Conservation (phyloP, 257 asterid genomes). For the Osmanthus fragrans region DNA sequence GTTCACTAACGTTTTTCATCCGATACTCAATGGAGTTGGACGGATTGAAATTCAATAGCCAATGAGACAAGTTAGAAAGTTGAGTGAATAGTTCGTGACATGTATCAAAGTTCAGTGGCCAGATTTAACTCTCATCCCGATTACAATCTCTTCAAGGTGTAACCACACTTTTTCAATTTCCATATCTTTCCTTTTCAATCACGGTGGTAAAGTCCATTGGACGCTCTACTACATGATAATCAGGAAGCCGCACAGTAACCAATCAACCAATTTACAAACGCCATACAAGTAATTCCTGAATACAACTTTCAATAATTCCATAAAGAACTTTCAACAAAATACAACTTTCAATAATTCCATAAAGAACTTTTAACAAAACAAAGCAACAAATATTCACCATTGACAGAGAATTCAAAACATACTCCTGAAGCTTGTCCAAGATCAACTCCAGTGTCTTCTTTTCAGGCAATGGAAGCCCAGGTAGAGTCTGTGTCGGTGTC, state of each 20-base stretch:
- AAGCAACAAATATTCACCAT: not conserved
- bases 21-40: too few species aligned
- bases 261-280: constrained; percentile 17
- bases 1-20: too few species aligned
- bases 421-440: constrained; percentile 95
- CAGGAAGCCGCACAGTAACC: constrained; percentile 73
- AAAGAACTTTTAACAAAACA: not conserved
- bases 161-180: too few species aligned
- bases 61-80: too few species aligned
- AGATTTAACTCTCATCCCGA: too few species aligned
- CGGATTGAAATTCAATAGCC: too few species aligned
- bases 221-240: constrained; percentile 71
- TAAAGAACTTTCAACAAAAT: not conserved
- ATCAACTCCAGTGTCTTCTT: constrained; percentile 76
- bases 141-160: too few species aligned
- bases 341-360: constrained; percentile 7
- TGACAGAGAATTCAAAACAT: constrained; percentile 28
- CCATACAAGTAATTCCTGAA: not conserved
- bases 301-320: too few species aligned
- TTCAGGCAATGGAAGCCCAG: constrained; percentile 67
- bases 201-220: too few species aligned
- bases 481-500: constrained; percentile 48
- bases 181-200: too few species aligned
- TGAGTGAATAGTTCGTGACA: too few species aligned
- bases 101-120: too few species aligned